These are phyloP conservation scores for Orobanche coerulescens DNA, from an alignment of 257 asterid genomes.

Conservation along the genomic window DNA sequence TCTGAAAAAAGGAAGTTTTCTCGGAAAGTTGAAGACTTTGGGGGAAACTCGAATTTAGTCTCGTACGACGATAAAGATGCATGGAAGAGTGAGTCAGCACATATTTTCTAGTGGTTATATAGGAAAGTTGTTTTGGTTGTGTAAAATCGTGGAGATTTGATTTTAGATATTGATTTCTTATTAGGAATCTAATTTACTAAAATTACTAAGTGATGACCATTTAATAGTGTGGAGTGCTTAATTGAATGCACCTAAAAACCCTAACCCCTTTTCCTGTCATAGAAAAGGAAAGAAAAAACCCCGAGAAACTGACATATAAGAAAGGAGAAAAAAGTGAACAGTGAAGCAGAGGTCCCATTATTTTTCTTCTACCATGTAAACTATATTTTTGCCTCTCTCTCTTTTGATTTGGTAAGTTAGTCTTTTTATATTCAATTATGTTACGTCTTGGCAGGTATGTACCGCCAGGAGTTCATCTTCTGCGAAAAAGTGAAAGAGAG, in stretches of 20 bases:
- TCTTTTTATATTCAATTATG: constrained; percentile 15
- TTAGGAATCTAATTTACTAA: not conserved
- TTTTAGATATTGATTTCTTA: not conserved
- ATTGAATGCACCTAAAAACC: not conserved
- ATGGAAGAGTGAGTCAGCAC: constrained; percentile 59
- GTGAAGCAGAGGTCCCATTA: not conserved
- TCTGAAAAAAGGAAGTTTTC: constrained; percentile 64
- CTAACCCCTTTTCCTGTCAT: not conserved
- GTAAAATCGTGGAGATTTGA: constrained; percentile 1
- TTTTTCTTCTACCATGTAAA: not conserved
- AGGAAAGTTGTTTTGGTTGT: constrained; percentile 1
- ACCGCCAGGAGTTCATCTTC: constrained; percentile 61
- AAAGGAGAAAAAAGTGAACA: constrained; percentile 1
- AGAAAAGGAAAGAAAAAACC: not conserved
- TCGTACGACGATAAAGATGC: constrained; percentile 65
- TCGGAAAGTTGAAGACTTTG: constrained; percentile 59
- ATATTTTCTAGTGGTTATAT: constrained; percentile 5
- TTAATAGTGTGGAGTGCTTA: not conserved
- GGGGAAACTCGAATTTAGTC: constrained; percentile 45
- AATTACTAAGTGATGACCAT: not conserved
- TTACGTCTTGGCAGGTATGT: constrained; percentile 44
- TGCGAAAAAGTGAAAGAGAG: constrained; percentile 87
- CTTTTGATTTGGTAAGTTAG: constrained; percentile 9
- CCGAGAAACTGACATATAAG: not conserved
- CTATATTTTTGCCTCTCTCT: not conserved